Percentiles rank a stretch among this genome's conserved stretches.
Evolutionary conservation across 148 eudicot species (phyloP).

Genomic region (Chenopodium quinoa): DNA sequence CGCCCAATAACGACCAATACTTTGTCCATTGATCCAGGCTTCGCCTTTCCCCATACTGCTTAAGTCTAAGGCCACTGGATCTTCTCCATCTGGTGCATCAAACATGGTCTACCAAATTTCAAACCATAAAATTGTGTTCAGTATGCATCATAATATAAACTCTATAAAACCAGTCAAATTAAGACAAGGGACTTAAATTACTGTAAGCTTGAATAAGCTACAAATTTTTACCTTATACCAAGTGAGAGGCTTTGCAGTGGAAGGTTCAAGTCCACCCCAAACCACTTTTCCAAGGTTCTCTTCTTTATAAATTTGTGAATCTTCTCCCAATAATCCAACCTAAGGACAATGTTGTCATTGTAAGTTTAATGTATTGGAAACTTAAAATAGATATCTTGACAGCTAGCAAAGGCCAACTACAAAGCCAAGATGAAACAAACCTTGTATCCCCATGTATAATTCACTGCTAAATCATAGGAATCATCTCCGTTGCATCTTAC

Average conservation of each 20-base stretch:
- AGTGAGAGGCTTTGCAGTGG: constrained; percentile 35
- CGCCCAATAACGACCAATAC: constrained; percentile 64
- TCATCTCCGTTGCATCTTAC: constrained; percentile 28
- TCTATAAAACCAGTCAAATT: not conserved
- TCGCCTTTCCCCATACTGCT: constrained; percentile 59
- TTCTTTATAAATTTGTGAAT: constrained; percentile 32
- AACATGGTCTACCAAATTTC: constrained; percentile 29
- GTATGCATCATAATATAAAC: not conserved
- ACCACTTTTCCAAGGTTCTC: constrained; percentile 30
- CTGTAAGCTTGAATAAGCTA: not conserved
- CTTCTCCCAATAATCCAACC: constrained; percentile 53
- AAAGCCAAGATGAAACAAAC: constrained; percentile 16
- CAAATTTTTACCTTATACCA: constrained; percentile 45
- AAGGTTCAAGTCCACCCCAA: constrained; percentile 30
- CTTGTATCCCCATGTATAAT: constrained; percentile 48
- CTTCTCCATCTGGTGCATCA: constrained; percentile 44
- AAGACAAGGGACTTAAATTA: not conserved
- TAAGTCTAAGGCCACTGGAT: constrained; percentile 47
- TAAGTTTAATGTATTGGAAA: not conserved
- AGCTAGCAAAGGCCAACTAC: not conserved
- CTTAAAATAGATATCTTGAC: not conserved
- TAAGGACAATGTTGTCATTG: not conserved
- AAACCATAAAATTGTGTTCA: not conserved
- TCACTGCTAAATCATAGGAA: constrained; percentile 28
- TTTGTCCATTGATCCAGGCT: constrained; percentile 64